Evolutionary conservation across 805 yeast species (phyloP), one percentile per base, ranked within the genome.

Genomic region (Candida ovalis): DNA sequence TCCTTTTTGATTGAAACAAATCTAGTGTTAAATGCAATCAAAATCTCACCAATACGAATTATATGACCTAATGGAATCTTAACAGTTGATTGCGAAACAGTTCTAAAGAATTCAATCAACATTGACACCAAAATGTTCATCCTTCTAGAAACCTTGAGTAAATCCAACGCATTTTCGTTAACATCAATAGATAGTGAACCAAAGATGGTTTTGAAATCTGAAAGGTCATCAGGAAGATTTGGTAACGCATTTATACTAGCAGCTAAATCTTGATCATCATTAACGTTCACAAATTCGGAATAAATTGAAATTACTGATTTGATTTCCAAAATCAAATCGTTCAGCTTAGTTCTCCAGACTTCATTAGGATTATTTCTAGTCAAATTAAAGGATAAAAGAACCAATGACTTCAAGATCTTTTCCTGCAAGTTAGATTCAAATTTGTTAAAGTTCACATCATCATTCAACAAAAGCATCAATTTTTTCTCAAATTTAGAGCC

Each of bases 11-110:
- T 72, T 1, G 81, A 73, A 33, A 82, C 65, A 51, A 78, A 80
- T 45, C 73, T 77, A 13, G 76, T 65, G 53, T 82, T 80, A 49
- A 88, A 64, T 17, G 82, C 73, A 49, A 79, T 64, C 15, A 84
- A 58, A 12, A 82, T 66, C 56, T 85, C 89, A 21, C 74, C 69
- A 43, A 83, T 50, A 8, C 71, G 61, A 4, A 84, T 59, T 2
- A 85, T 60, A 40, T 68, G 57, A 1, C 92, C 91, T 13, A 88
- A 53, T 2, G 95, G 94, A 7, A 86, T 45, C 35, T 61, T 57
- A 12, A 66, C 73, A 12, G 81, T 70, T 55, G 71, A 74, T 37
- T 77, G 79, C 1, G 89, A 81, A 23, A 80, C 76, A 7, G 79
- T 69, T 3, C 74, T 65, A 30, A 81, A 60, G 48, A 76, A 78